phyloP scores from a whole-genome alignment of 805 yeast species.

The Starmerella riodocensis region DNA sequence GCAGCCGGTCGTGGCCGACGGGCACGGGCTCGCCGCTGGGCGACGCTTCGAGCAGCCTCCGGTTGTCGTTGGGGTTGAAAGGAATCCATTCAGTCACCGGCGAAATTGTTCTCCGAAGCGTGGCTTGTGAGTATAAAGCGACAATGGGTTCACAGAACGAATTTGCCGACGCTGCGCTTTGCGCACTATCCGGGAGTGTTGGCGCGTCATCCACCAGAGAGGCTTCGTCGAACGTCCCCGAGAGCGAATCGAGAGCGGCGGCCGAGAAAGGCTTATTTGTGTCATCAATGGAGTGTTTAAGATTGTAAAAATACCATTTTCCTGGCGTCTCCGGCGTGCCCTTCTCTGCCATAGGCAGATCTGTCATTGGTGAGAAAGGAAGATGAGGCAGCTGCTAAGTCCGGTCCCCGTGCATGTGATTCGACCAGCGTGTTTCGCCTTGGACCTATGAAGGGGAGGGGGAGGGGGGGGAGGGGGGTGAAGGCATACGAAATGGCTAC shows the following conservation, averaged over 20 bases:
- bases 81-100: constrained; percentile 29
- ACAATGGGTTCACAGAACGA: not conserved
- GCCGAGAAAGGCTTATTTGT: constrained; percentile 11
- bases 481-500: no score
- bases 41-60: constrained; percentile 19
- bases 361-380: no score
- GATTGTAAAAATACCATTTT: constrained; percentile 20
- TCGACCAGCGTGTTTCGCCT: no score
- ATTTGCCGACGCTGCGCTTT: not conserved
- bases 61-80: constrained; percentile 29
- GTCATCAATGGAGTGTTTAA: constrained; percentile 19
- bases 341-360: not conserved
- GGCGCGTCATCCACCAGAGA: not conserved
- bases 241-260: constrained; percentile 11
- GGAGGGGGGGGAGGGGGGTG: no score
- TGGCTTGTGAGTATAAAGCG: constrained; percentile 20
- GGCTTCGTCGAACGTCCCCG: constrained; percentile 1
- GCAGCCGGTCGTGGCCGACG: constrained; percentile 26
- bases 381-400: no score
- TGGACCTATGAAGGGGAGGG: no score
- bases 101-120: constrained; percentile 20
- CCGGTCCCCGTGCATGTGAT: no score
- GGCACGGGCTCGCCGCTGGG: constrained; percentile 16
- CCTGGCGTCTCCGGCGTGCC: constrained; percentile 3
- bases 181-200: not conserved